Evolutionary conservation across 1,284 basidiomycete genomes (phyloP), one percentile per base, ranked within the genome.

Genomic region (Trichosporon coremiiforme): DNA sequence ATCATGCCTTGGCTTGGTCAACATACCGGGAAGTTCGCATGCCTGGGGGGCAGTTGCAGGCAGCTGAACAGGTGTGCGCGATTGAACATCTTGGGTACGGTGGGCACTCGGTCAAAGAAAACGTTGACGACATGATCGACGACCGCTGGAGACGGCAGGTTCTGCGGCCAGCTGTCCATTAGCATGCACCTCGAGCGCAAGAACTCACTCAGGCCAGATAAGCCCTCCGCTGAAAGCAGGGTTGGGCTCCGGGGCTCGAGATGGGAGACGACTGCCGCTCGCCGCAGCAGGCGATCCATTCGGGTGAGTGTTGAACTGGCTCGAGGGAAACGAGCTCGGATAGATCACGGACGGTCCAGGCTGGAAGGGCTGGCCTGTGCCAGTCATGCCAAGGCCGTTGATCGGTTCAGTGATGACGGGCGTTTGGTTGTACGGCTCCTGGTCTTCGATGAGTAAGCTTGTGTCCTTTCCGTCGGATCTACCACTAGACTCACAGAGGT

Each of bases 31-130:
- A 81, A 82, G 9, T 75, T 66, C 13, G 68, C 67, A 65, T 79
- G 76, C 1, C 65, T 70, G 2, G 81, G 81, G 0, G 80, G 78
- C 7, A 79, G 70, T 38, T 73, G 70, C 3, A 82, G 72, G 20
- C 66, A 71, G 33, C 69, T 66, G 57, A 78, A 22, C 38, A 82
- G 74, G 0, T 74, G 70, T 1, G 75, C 38, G 20, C 72, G 71
- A 67, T 79, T 76, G 12, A 82, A 38, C 80, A 82, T 80, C 62
- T 76, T 76, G 7, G 80, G 77, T 1, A 78, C 45, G 0, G 76
- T 72, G 0, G 77, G 76, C 0, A 82, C 75, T 29, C 79, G 78
- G 20, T 79, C 77, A 64, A 80, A 82, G 72, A 82, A 82, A 4
- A 79, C 73, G 10, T 69, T 65, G 7, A 77, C 72, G 36, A 76